Conservation (phyloP, 768 basidiomycete genomes). For the Neoboletus magnificus region DNA sequence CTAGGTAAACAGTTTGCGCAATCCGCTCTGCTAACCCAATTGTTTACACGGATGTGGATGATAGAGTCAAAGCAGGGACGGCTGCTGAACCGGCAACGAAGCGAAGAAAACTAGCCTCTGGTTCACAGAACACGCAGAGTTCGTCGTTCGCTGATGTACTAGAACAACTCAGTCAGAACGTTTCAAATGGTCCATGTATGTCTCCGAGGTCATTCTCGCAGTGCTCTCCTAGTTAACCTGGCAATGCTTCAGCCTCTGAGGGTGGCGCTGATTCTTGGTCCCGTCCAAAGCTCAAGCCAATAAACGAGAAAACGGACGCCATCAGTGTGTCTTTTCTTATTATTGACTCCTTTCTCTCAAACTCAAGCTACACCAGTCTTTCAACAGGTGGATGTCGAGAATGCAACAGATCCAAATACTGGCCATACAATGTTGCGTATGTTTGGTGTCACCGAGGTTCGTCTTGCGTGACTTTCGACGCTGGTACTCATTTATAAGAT, state of each 20-base stretch:
- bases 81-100: slow-evolving; percentile 44
- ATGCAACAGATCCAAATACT: slow-evolving; percentile 44
- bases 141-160: slow-evolving; percentile 62
- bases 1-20: slow-evolving; percentile 11
- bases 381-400: slow-evolving; percentile 94
- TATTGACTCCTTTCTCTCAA: not conserved
- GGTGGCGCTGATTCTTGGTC: slow-evolving; percentile 78
- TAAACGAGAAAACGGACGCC: slow-evolving; percentile 60
- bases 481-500: slow-evolving; percentile 1
- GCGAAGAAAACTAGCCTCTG: slow-evolving; percentile 48
- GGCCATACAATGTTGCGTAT: slow-evolving; percentile 56
- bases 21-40: not conserved
- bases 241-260: slow-evolving; percentile 50
- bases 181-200: slow-evolving; percentile 41
- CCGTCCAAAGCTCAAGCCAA: slow-evolving; percentile 51
- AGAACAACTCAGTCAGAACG: slow-evolving; percentile 55
- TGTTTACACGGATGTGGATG: slow-evolving; percentile 5
- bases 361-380: slow-evolving; percentile 54
- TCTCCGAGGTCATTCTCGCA: not conserved
- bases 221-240: not conserved
- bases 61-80: slow-evolving; percentile 23
- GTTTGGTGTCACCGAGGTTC: slow-evolving; percentile 85
- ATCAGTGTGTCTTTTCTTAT: slow-evolving; percentile 50
- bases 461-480: not conserved
- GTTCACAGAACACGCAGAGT: slow-evolving; percentile 25